Percentiles rank a stretch among this genome's conserved stretches.
Conservation (phyloP, 257 asterid genomes). For the Nyctanthes arbortristis region DNA sequence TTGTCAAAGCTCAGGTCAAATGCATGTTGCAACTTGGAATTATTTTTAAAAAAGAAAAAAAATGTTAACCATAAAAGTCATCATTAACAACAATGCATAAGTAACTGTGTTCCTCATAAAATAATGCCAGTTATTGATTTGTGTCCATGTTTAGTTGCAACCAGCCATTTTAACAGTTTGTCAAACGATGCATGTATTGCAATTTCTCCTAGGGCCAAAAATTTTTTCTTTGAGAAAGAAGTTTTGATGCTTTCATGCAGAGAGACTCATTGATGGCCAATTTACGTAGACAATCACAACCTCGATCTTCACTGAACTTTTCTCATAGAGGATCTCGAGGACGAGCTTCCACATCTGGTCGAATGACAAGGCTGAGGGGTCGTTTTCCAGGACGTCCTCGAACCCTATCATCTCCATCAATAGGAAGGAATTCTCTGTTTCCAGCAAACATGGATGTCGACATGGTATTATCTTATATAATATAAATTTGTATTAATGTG, state of each 20-base stretch:
- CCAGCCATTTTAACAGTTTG: constrained; percentile 8
- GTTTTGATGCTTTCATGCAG: constrained; percentile 41
- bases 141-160: background rate
- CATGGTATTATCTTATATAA: constrained; percentile 48
- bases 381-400: constrained; percentile 77
- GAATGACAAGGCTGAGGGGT: constrained; percentile 66
- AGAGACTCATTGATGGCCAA: constrained; percentile 38
- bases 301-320: constrained; percentile 39
- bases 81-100: background rate
- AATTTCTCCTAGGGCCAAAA: constrained; percentile 3
- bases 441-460: constrained; percentile 84
- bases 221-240: constrained; percentile 15
- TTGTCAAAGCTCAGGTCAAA: background rate
- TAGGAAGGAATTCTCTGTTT: constrained; percentile 55
- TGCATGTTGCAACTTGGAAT: background rate
- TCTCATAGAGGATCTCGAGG: constrained; percentile 49
- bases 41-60: no score
- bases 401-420: constrained; percentile 40
- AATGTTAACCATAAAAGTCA: background rate
- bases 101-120: background rate
- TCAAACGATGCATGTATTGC: constrained; percentile 10
- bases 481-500: constrained; percentile 6
- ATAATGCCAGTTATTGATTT: background rate
- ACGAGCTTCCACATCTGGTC: constrained; percentile 45
- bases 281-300: constrained; percentile 45